A percentile compares a stretch with the other conserved stretches of the same genome.
phyloP scores from a whole-genome alignment of 306 rosid genomes.

The Geum urbanum region DNA sequence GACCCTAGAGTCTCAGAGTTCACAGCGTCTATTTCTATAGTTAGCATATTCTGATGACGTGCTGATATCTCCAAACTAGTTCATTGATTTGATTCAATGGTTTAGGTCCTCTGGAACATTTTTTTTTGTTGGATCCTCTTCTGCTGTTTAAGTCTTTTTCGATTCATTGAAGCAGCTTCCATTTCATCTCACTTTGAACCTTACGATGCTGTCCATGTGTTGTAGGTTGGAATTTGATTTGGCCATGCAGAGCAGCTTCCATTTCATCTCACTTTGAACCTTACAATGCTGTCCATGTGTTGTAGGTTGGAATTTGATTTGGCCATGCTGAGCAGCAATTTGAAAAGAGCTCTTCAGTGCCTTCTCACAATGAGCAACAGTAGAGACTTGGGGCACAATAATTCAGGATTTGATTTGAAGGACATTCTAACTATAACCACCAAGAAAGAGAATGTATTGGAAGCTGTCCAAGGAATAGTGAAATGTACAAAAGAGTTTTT shows the following conservation, averaged over 20 bases:
- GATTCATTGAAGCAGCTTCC: background rate
- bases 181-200: constrained; percentile 2
- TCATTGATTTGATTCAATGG: background rate
- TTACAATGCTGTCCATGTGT: constrained; percentile 6
- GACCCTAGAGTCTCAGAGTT: background rate
- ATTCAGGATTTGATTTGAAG: constrained; percentile 74
- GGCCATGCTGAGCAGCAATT: constrained; percentile 93
- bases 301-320: constrained; percentile 95
- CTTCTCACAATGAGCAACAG: constrained; percentile 99
- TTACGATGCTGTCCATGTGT: constrained; percentile 6
- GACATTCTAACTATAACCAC: constrained; percentile 88
- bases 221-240: constrained; percentile 95
- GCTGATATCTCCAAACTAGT: background rate
- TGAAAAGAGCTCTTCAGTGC: constrained; percentile 98
- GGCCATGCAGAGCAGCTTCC: constrained; percentile 77
- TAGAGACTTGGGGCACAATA: constrained; percentile 80
- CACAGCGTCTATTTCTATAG: background rate
- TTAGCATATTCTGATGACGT: background rate
- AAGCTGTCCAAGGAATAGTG: constrained; percentile 93
- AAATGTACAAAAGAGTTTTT: constrained; percentile 88
- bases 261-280: constrained; percentile 2
- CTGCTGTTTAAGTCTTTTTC: background rate
- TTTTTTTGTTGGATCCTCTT: background rate
- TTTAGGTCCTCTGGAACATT: background rate
- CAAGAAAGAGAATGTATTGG: constrained; percentile 68